Base-by-base conservation (phyloP, 306 rosid genomes). In the Dicorynia guianensis region DNA sequence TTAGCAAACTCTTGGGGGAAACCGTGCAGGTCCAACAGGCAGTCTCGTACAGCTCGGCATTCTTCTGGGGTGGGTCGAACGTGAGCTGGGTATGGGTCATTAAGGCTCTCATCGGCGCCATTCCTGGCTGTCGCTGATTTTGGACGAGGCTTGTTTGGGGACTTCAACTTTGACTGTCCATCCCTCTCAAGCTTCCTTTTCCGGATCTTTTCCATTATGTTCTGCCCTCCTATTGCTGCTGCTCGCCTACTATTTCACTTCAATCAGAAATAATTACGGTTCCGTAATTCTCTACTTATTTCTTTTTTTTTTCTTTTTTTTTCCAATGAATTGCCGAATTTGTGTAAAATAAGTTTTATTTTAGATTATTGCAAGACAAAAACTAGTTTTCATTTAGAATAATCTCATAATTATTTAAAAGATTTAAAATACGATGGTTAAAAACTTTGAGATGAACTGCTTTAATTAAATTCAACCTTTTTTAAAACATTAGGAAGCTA, bases 1-100 rank as follows among this genome's bases (percentile, higher is more conserved):
- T 87, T 86, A 71, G 84, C 91, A 71, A 93, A 89, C 80, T 93
- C 93, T 63, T 79, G 63, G 1, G 97, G 96, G 36, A 93, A 75
- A n/a, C 88, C 96, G 71, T 93, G 94, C 3, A 84, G 75, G 47
- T 89, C 80, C 81, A 89, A 83, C 71, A 93, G 92, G 34, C 86
- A 87, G 80, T 89, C 91, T 39, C 96, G 88, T 10, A 93, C 76
- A 77, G 83, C 76, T 59, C 53, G 76, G 80, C 96, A 94, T 83
- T 87, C 84, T 52, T 80, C 84, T 5, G 67, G 53, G 76, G 82
- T 80, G 62, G 98, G 98, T 64, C 85, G 76, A 49, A 33, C 38
- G 80, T 91, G 89, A 64, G 56, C 74, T 20, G 90, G 93, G 63
- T 72, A 91, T 17, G 96, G 96, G 5, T 87, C 86, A 14, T 59